These are phyloP conservation scores for Lipomyces lipofer DNA, from an alignment of 805 yeast species.

Conservation along the genomic window DNA sequence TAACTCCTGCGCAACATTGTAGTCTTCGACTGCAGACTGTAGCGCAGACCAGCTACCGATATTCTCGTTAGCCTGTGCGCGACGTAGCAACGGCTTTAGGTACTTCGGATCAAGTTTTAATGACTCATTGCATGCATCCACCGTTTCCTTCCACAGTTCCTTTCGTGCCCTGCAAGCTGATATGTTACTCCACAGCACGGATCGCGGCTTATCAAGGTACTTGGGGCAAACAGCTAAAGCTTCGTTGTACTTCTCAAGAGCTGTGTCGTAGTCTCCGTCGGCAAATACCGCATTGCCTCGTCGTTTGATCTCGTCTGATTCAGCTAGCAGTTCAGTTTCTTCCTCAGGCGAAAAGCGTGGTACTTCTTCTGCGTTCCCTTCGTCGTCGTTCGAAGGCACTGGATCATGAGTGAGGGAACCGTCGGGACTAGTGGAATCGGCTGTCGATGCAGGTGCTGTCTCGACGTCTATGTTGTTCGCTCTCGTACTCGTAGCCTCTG, in stretches of 20 bases:
- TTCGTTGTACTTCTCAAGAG: conserved; percentile 16
- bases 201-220: conserved; percentile 17
- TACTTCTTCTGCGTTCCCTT: not conserved
- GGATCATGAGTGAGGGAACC: not conserved
- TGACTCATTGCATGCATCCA: conserved; percentile 64
- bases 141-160: conserved; percentile 45
- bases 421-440: not conserved
- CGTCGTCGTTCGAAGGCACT: not conserved
- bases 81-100: conserved; percentile 71
- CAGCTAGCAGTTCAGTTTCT: conserved; percentile 29
- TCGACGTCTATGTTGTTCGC: too few species aligned
- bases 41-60: conserved; percentile 36
- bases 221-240: conserved; percentile 22
- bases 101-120: conserved; percentile 59
- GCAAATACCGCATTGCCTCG: conserved; percentile 36
- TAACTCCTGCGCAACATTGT: conserved; percentile 22
- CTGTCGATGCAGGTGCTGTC: too few species aligned
- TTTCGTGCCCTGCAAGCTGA: conserved; percentile 35
- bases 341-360: conserved; percentile 29
- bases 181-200: conserved; percentile 34
- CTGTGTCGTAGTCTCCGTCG: conserved; percentile 15
- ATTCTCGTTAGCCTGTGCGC: conserved; percentile 62
- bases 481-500: too few species aligned
- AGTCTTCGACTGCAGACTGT: conserved; percentile 36
- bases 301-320: conserved; percentile 46